Percentiles rank a stretch among this genome's conserved stretches.
These are phyloP conservation scores for Rhodofomes roseus DNA, from an alignment of 1,284 basidiomycete species.

Conservation along the genomic window DNA sequence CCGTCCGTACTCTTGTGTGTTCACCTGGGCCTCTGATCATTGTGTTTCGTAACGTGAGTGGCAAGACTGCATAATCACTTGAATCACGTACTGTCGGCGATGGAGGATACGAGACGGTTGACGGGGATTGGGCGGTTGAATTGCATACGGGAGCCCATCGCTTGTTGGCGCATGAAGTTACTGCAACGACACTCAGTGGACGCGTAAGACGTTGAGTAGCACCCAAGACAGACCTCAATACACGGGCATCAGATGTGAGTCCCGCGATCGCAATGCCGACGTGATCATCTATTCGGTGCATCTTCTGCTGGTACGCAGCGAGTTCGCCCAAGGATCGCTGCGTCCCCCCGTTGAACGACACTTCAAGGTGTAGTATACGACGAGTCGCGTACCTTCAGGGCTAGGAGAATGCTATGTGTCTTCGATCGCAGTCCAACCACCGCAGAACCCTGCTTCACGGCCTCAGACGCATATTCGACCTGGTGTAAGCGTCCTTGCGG, in stretches of 20 bases:
- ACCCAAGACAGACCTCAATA: conserved; percentile 67
- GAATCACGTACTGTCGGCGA: conserved; percentile 83
- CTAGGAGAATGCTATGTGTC: conserved; percentile 92
- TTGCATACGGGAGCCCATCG: conserved; percentile 92
- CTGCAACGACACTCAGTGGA: conserved; percentile 37
- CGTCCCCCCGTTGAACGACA: no score
- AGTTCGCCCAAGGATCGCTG: conserved; percentile 98
- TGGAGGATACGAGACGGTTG: conserved; percentile 87
- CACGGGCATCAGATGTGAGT: conserved; percentile 95
- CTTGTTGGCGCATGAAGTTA: conserved; percentile 99
- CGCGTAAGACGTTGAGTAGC: not conserved
- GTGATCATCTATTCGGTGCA: conserved; percentile 99
- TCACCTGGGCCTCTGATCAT: conserved; percentile 88
- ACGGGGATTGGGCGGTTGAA: conserved; percentile 96
- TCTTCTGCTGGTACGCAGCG: conserved; percentile 98
- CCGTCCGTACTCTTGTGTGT: conserved; percentile 98
- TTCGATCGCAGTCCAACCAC: conserved; percentile 94
- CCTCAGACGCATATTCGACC: conserved; percentile 99
- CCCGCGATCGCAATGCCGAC: conserved; percentile 98
- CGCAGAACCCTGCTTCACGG: conserved; percentile 98
- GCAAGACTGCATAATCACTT: not conserved
- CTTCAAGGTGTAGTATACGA: not conserved
- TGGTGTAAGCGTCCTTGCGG: conserved; percentile 90
- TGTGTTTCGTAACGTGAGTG: not conserved
- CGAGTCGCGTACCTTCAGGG: conserved; percentile 69